Conservation (phyloP, 768 basidiomycete species). For the Pulveroboletus sp. region DNA sequence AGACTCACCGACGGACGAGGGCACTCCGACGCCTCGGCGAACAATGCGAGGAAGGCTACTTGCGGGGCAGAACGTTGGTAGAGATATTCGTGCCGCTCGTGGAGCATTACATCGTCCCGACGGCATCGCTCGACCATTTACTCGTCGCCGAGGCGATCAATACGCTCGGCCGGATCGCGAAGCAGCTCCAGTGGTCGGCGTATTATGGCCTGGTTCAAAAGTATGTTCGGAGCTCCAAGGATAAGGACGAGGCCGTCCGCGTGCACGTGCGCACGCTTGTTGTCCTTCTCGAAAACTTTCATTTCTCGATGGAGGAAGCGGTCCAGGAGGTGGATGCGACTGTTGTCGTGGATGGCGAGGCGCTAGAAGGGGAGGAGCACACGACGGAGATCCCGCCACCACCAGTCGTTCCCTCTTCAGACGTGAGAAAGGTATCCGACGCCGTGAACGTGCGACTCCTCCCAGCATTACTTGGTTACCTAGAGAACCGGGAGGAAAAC, state of each 20-base stretch:
- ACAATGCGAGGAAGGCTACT: conserved; percentile 55
- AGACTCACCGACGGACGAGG: conserved; percentile 82
- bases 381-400: conserved; percentile 4
- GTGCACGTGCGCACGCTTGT: conserved; percentile 84
- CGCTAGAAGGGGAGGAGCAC: conserved; percentile 27
- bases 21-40: conserved; percentile 84
- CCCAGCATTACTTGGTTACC: conserved; percentile 70
- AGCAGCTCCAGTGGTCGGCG: conserved; percentile 73
- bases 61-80: conserved; percentile 65
- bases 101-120: conserved; percentile 68
- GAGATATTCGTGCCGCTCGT: conserved; percentile 88
- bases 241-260: conserved; percentile 68
- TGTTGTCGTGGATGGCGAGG: conserved; percentile 29
- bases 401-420: conserved; percentile 2
- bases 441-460: conserved; percentile 72
- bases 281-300: conserved; percentile 82
- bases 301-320: conserved; percentile 74
- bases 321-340: conserved; percentile 30
- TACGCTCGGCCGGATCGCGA: conserved; percentile 73
- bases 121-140: conserved; percentile 69
- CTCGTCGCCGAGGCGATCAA: conserved; percentile 86
- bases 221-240: conserved; percentile 65
- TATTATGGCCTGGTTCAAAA: conserved; percentile 79
- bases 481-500: conserved; percentile 78
- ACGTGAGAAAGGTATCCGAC: conserved; percentile 54